Base-by-base conservation (phyloP, 2,329 filamentous ascomycete species). In the Ramichloridium luteum region DNA sequence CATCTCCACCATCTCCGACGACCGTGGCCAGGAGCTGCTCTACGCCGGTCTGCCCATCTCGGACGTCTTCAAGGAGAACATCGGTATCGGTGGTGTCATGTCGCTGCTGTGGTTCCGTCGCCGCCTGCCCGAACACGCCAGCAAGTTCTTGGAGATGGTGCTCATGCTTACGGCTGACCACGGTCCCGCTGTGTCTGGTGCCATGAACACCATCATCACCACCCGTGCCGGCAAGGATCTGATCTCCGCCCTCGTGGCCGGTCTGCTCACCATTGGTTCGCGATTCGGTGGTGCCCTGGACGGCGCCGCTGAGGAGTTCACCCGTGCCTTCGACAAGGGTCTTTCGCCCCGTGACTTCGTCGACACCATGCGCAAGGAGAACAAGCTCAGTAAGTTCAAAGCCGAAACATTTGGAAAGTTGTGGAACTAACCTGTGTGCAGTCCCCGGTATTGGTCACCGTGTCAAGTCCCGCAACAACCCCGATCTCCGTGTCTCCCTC, bases 121-220 rank as follows among this genome's bases (percentile, higher is more conserved):
- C 64, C 82, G 90, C 57, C 80, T 98, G 42, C 90, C 90, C 43
- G 70, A 80, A 56, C 96, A 94, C 60, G 90, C 90, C 55, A 92
- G 84, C 73, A 93, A 93, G 68, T 98, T 98, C 74, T 68, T 98
- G 50, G 90, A 98, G 73, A 98, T 98, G 90, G 90, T 98, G 47
- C 88, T 98, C 61, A 98, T 98, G 90, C 77, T 98, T 57, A 98
- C 90, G 57, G 90, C 90, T 52, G 90, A 98, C 58, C 90, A 98
- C 77, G 90, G 90, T 65, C 90, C 90, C 33, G 90, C 90, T 51
- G 90, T 98, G 51, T 98, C 90, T 51, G 90, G 90, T 74, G 90
- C 90, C 62, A 98, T 98, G 90, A 98, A 98, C 79, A 98, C 90
- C 60, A 98, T 98, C 61, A 96, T 98, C 61, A 98, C 90, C 43